Base-by-base conservation (phyloP, 345 rosid species). In the Cardamine resedifolia region DNA sequence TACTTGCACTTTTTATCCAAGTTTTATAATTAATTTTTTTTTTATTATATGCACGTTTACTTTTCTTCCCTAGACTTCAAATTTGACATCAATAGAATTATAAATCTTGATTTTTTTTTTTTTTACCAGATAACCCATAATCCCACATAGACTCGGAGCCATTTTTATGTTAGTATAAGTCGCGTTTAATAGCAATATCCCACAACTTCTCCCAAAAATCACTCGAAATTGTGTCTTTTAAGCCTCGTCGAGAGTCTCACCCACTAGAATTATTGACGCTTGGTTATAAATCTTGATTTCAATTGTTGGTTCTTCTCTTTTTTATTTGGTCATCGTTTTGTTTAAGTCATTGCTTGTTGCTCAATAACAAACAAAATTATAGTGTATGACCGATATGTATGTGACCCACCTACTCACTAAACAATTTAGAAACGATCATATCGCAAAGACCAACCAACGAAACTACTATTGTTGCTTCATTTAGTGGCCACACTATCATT, bases 351-450 rank as follows among this genome's bases (percentile, higher is more conserved):
- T 9, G 23, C 52, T 10, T 59, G 15, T 39, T 60, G 28, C 34
- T 19, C 23, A 18, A 33, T 18, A 14, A 14, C 6, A 5, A 41
- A 41, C 8, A 36, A 36, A 39, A 39, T 0, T 15, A 1, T 41
- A 41, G 16, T 59, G 64, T 38, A 19, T 7, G 48, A 59, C 3
- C 18, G 34, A 53, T 26, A 20, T 59, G 16, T 60, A 39, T 39
- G 53, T 44, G 39, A 62, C 55, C 27, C 56, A 64, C 57, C 69
- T 48, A 64, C 56, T 47, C 43, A 47, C 43, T 64, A 28, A 45
- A 64, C 55, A 45, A 64, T 64, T 64, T 64, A 26, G 51, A 26
- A 43, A 62, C 52, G 67, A 7, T 61, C 30, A 59, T 21, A 11
- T 12, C 16, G 15, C n/a, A 8, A 49, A 49, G 12, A 20, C 26